phyloP scores from a whole-genome alignment of 495 filamentous ascomycete species.

The Hyaloscypha variabilis region DNA sequence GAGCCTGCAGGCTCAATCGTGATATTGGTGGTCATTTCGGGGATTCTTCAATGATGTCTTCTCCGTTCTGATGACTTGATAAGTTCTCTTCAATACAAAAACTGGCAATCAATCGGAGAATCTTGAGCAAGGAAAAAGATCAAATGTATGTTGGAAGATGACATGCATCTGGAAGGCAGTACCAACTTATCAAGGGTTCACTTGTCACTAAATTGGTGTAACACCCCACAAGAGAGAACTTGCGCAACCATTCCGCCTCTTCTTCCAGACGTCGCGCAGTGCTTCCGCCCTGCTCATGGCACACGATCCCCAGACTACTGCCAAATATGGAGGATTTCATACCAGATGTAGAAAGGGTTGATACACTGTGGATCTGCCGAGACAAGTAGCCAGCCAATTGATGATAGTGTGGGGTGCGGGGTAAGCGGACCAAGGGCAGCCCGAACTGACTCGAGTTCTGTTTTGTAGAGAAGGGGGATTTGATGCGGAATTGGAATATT shows the following conservation, averaged over 20 bases:
- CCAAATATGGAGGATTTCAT: not conserved
- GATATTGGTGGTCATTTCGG: constrained; percentile 11
- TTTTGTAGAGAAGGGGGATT: not conserved
- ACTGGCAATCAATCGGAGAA: not conserved
- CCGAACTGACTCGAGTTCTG: not conserved
- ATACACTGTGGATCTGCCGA: not conserved
- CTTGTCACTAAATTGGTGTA: not conserved
- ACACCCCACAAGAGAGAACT: not conserved
- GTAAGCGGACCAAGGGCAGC: not conserved
- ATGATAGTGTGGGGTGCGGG: not conserved
- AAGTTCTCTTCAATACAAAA: not conserved
- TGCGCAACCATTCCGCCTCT: constrained; percentile 1
- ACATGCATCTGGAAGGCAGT: not conserved
- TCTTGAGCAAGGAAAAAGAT: not conserved
- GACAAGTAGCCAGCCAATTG: not conserved
- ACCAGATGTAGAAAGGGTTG: not conserved
- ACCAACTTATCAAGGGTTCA: no score
- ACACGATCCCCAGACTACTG: not conserved
- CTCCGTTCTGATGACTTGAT: constrained; percentile 3
- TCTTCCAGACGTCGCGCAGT: not conserved
- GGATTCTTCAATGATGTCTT: not conserved
- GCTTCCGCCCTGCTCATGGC: not conserved
- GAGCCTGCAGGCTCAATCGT: constrained; percentile 12
- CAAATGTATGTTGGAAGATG: not conserved
- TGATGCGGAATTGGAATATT: not conserved